Conservation (phyloP, 768 basidiomycete species). For the Polyporus arcularius region DNA sequence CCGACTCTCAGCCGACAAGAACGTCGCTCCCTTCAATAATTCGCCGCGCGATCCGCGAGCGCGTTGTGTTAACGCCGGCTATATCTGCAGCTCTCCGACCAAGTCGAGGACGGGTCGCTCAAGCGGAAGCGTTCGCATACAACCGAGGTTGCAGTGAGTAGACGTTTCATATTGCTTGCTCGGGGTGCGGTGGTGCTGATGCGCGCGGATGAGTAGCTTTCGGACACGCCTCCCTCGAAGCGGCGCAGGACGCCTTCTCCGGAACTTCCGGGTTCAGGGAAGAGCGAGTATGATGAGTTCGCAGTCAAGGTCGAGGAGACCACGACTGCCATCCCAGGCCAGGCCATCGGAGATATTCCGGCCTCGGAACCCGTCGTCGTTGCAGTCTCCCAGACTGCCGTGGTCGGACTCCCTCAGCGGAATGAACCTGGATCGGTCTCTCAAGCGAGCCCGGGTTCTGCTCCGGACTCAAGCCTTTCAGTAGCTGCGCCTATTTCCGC, state of each 20-base stretch:
- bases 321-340: neutral
- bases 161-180: neutral
- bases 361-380: no score
- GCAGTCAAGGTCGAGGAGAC: slow-evolving; percentile 3
- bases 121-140: slow-evolving; percentile 22
- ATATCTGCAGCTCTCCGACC: slow-evolving; percentile 15
- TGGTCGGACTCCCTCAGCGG: no score
- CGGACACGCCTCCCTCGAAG: slow-evolving; percentile 17
- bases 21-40: neutral
- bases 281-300: neutral
- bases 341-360: no score
- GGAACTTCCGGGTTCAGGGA: neutral
- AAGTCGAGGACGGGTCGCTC: slow-evolving; percentile 24
- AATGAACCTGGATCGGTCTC: no score
- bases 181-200: neutral
- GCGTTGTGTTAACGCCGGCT: slow-evolving; percentile 4
- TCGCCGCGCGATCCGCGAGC: neutral
- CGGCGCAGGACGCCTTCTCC: slow-evolving; percentile 22
- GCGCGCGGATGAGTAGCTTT: neutral
- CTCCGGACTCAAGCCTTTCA: no score
- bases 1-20: neutral
- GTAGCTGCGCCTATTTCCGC: no score
- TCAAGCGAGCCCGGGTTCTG: no score
- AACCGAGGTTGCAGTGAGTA: slow-evolving; percentile 1
- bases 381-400: no score